These are phyloP conservation scores for Neonectria neomacrospora DNA, from an alignment of 2,329 filamentous ascomycete genomes.

Conservation along the genomic window DNA sequence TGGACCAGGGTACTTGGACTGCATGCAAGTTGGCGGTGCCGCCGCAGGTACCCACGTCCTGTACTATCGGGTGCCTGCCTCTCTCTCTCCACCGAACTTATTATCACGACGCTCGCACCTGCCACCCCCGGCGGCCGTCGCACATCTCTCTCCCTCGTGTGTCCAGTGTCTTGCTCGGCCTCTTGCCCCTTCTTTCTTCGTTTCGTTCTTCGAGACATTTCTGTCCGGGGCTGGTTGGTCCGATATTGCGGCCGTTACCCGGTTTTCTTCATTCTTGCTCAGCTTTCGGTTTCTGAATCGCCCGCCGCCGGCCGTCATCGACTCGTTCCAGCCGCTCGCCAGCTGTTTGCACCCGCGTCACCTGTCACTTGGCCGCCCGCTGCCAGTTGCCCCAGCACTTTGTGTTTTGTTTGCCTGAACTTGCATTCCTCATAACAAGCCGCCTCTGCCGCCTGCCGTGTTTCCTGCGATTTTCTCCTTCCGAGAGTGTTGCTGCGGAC, in stretches of 20 bases:
- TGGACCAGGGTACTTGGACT: background rate
- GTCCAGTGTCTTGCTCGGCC: slow-evolving; percentile 28
- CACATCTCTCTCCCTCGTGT: slow-evolving; percentile 20
- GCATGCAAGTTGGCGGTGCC: background rate
- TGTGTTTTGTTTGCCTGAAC: slow-evolving; percentile 2
- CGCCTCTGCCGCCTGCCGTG: background rate
- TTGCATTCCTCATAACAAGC: slow-evolving; percentile 18
- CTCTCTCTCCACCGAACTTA: slow-evolving; percentile 30
- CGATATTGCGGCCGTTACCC: slow-evolving; percentile 19
- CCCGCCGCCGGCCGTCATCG: slow-evolving; percentile 4
- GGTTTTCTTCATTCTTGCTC: slow-evolving; percentile 7
- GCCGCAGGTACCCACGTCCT: background rate
- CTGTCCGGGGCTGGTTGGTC: slow-evolving; percentile 25
- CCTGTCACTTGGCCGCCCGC: slow-evolving; percentile 3
- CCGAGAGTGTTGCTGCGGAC: background rate
- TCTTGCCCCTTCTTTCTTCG: slow-evolving; percentile 26
- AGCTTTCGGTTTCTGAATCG: background rate
- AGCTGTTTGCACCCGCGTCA: slow-evolving; percentile 14
- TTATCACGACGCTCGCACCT: slow-evolving; percentile 41
- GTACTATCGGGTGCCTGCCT: slow-evolving; percentile 7
- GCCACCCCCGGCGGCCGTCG: slow-evolving; percentile 1
- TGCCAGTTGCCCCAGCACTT: background rate
- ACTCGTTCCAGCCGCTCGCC: slow-evolving; percentile 15
- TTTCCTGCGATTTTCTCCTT: slow-evolving; percentile 2
- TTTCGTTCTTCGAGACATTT: slow-evolving; percentile 28